These are phyloP conservation scores for Colletotrichum plurivorum DNA, from an alignment of 2,329 filamentous ascomycete species.

Conservation along the genomic window DNA sequence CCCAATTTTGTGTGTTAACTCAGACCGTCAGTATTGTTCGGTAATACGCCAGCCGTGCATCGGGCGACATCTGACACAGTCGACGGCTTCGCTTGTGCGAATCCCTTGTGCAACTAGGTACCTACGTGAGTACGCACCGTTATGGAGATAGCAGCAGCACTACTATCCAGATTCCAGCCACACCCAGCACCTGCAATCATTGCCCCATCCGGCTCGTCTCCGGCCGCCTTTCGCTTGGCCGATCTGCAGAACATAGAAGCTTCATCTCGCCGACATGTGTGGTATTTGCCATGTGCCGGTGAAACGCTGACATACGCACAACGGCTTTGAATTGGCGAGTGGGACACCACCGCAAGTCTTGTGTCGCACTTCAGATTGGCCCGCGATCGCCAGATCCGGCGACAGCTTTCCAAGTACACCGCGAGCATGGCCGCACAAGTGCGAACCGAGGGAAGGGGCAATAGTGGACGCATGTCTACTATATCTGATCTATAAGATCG, in stretches of 20 bases:
- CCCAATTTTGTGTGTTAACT: too few relatives aligned
- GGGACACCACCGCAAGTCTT: neutral
- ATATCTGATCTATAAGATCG: too few relatives aligned
- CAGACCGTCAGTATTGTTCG: too few relatives aligned
- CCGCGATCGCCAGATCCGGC: too few relatives aligned
- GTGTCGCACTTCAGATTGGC: too few relatives aligned
- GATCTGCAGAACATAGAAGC: neutral
- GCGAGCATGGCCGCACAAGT: neutral
- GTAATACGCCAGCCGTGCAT: too few relatives aligned
- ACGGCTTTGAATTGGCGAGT: neutral
- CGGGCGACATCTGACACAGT: too few relatives aligned
- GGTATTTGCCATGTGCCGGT: conserved; percentile 4
- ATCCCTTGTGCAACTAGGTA: too few relatives aligned
- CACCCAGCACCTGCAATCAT: conserved; percentile 7
- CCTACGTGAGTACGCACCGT: too few relatives aligned
- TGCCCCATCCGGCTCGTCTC: neutral
- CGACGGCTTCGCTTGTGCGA: too few relatives aligned
- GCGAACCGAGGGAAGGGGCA: neutral
- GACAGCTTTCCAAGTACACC: too few relatives aligned
- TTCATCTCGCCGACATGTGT: neutral
- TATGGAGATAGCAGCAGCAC: neutral
- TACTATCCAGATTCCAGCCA: neutral
- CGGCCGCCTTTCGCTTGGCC: neutral
- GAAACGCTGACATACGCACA: neutral
- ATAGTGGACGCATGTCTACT: neutral